Base-by-base conservation (phyloP, 331 rosid genomes). In the Acacia concinna region DNA sequence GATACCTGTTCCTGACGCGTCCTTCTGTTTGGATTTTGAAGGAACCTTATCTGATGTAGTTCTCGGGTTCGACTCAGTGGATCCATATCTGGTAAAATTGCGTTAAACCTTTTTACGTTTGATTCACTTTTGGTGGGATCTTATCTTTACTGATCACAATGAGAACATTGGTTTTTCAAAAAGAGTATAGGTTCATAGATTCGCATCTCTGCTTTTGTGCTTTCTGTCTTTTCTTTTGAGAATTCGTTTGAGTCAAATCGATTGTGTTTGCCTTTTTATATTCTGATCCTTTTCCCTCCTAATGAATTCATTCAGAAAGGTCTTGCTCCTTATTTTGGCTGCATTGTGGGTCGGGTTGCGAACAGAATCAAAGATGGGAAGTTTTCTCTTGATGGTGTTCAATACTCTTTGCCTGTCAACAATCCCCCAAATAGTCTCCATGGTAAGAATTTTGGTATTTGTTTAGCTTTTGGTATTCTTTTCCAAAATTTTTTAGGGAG, bases 291-390 rank as follows among this genome's bases (percentile, higher is more conserved):
- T 75, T 84, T 46, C 74, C 74, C 32, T 73, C 28, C 28, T 12
- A 6, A 25, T 74, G 31, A 43, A 43, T 74, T 41, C 67, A n/a
- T 64, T 74, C 90, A 96, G 99, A 79, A 88, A 67, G 97, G 97
- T 77, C 82, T 83, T 79, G 85, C 96, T 34, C 94, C 99, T 75
- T 96, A 88, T 81, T 95, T 91, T 83, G 98, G 99, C 72, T 86
- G 93, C 93, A 93, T 95, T 79, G 99, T 95, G 78, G 99, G 99
- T 30, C 94, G 99, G 51, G 99, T 95, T 5, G 98, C 99, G 0
- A 95, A 93, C 81, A 71, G 99, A 78, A 91, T 95, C 77, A 93
- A 91, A 84, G 94, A 90, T 23, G 99, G 99, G 43, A 95, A 89
- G 84, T 95, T 95, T 81, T 86, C 82, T 38, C 93, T 95, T 46